phyloP scores from a whole-genome alignment of 441 rosid genomes.

The Arabidopsis lyrata region DNA sequence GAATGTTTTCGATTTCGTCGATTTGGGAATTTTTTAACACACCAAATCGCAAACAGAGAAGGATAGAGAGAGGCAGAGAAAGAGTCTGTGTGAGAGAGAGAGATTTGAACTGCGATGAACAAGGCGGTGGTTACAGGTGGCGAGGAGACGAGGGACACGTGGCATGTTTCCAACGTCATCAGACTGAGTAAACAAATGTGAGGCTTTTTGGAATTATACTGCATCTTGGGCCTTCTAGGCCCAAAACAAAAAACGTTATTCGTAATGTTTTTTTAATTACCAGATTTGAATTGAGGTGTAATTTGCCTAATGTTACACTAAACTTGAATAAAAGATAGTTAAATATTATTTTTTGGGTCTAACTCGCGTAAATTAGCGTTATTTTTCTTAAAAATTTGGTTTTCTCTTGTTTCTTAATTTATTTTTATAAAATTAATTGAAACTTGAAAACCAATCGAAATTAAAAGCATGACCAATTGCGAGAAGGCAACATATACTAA shows the following conservation, averaged over 20 bases:
- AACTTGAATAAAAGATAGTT: no score
- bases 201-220: background rate
- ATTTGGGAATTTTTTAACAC: background rate
- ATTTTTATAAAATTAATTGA: no score
- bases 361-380: no score
- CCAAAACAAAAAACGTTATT: background rate
- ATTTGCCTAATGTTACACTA: no score
- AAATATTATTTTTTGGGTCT: no score
- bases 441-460: no score
- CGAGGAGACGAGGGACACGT: conserved; percentile 30
- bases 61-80: conserved; percentile 4
- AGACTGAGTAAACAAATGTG: conserved; percentile 28
- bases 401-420: no score
- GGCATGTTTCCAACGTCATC: background rate
- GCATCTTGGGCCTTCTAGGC: conserved; percentile 12
- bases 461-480: no score
- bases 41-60: conserved; percentile 27
- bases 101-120: conserved; percentile 43
- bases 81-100: background rate
- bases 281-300: no score
- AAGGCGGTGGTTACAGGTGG: conserved; percentile 46
- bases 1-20: background rate
- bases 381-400: no score
- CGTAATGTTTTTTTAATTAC: no score
- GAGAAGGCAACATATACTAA: no score